These are phyloP conservation scores for Cupressus sempervirens DNA, from an alignment of 75 land plant species.

Conservation along the genomic window DNA sequence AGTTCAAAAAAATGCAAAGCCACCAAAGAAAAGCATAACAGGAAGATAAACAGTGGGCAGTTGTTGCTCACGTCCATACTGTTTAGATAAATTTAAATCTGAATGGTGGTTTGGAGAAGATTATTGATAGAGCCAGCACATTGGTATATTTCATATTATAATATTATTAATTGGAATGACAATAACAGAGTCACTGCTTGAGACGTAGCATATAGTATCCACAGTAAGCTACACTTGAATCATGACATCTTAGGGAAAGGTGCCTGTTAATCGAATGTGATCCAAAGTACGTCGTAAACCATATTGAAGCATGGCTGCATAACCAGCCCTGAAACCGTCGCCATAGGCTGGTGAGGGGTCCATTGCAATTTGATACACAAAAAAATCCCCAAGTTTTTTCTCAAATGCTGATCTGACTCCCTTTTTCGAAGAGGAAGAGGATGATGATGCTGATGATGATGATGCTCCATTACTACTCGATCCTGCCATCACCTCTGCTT, in stretches of 20 bases:
- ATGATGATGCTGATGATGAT: slow-evolving; percentile 35
- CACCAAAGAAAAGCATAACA: no score
- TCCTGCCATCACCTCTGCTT: slow-evolving; percentile 57
- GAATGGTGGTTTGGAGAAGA: background rate
- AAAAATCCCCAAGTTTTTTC: slow-evolving; percentile 76
- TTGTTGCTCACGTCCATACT: background rate
- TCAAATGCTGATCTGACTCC: slow-evolving; percentile 43
- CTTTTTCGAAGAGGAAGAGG: slow-evolving; percentile 33
- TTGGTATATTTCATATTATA: no score
- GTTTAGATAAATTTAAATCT: background rate
- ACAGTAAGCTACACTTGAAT: background rate
- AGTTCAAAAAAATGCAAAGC: background rate
- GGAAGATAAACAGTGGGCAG: background rate
- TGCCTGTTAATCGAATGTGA: slow-evolving; percentile 64
- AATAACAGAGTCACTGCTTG: background rate
- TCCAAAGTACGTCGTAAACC: slow-evolving; percentile 70
- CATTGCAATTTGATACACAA: slow-evolving; percentile 80
- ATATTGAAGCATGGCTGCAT: slow-evolving; percentile 43
- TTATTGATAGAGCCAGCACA: background rate
- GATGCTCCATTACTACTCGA: slow-evolving; percentile 19
- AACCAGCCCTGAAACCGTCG: slow-evolving; percentile 72
- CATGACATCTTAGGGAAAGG: slow-evolving; percentile 38
- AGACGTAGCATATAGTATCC: background rate
- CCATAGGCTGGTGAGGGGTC: slow-evolving; percentile 84
- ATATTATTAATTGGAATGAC: slow-evolving; percentile 1